phyloP scores from a whole-genome alignment of 169 alveolate species.

The Plasmodium coatneyi region DNA sequence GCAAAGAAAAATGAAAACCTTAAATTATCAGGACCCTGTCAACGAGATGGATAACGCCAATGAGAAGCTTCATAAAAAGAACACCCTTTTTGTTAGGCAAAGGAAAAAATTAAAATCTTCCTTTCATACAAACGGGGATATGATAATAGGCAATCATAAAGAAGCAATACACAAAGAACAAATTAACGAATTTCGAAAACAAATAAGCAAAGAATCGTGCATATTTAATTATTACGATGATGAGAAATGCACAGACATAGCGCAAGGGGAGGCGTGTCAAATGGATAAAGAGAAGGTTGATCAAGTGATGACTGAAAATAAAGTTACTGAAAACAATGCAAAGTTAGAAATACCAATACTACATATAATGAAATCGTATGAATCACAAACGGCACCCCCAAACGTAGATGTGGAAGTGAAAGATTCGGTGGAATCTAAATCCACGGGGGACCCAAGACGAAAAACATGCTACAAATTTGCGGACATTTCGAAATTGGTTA shows the following conservation, averaged over 20 bases:
- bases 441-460: constrained; percentile 3
- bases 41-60: background rate
- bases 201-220: constrained; percentile 37
- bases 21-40: background rate
- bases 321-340: background rate
- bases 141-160: constrained; percentile 61
- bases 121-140: constrained; percentile 66
- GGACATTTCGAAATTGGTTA: constrained; percentile 29
- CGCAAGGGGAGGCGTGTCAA: background rate
- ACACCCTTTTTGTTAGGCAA: constrained; percentile 37
- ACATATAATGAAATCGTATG: constrained; percentile 10
- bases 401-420: background rate
- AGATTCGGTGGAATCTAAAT: background rate
- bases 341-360: constrained; percentile 31
- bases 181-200: constrained; percentile 57
- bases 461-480: constrained; percentile 24
- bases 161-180: constrained; percentile 75
- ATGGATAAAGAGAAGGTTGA: background rate
- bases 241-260: background rate
- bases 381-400: background rate
- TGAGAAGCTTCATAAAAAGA: background rate
- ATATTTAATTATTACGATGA: constrained; percentile 23
- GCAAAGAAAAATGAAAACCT: background rate
- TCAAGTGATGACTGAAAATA: background rate
- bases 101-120: constrained; percentile 69